Evolutionary conservation across 2,329 filamentous ascomycete genomes (phyloP), one percentile per base, ranked within the genome.

Genomic region (Trichoderma endophyticum): DNA sequence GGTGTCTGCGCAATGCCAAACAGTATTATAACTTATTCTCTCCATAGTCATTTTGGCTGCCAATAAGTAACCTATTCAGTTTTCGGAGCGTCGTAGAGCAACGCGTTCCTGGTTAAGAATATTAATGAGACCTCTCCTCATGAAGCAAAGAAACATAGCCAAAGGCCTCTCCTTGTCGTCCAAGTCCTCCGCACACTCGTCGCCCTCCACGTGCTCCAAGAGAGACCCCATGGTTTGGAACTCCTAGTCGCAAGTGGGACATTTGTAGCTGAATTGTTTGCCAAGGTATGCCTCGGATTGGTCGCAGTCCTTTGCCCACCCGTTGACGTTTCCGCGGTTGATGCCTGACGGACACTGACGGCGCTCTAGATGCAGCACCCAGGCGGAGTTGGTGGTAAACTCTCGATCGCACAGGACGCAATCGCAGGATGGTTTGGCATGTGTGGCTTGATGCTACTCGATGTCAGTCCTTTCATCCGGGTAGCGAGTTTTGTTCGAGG

Each of bases 301-400:
- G 28, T 64, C 12, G 39, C 70, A 75, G 2, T 75, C 60, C 4
- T 36, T 59, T 2, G 77, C 74, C 5, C 65, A 18, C 1, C 67
- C 9, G 3, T 26, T n/a, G 51, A 79, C 69, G 4, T 11, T 12
- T 4, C 70, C n/a, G 6, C n/a, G 6, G 12, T 71, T 59, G 4
- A 64, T 60, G 1, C 71, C 75, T 0, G 75, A 76, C 14, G 57
- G 18, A n/a, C 77, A 79, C 70, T 73, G n/a, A 66, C 65, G 7
- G 15, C 15, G 39, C 56, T 79, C 77, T 0, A 79, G 69, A 54
- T 79, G 77, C 8, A 79, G 69, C 30, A 79, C 62, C 74, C 77
- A 75, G 4, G 77, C 77, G 1, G 77, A 78, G 2, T 74, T 15
- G 0, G 71, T 71, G 2, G 59, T 61, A 12, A 78, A 78, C 34